phyloP scores from a whole-genome alignment of 768 basidiomycete species.

The Amanita brunnescens region DNA sequence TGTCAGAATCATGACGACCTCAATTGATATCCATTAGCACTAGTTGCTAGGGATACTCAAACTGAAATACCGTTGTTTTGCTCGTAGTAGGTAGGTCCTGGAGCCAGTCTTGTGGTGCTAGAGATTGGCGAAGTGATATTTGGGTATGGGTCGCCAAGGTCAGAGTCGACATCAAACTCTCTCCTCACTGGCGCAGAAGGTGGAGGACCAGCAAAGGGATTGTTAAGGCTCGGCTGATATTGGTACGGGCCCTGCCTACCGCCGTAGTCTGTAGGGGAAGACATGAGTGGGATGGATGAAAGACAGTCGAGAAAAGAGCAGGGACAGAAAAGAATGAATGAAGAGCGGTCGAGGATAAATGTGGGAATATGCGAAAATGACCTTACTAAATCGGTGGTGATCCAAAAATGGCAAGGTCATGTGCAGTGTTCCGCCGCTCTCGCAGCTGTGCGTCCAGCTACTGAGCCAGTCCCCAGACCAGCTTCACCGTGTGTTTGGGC shows the following conservation, averaged over 20 bases:
- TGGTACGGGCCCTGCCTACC: conserved; percentile 1
- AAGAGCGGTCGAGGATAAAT: not conserved
- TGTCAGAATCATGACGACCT: conserved; percentile 24
- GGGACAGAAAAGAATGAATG: not conserved
- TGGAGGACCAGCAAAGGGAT: conserved; percentile 21
- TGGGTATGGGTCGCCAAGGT: conserved; percentile 34
- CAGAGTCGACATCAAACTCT: conserved; percentile 41
- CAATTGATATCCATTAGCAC: conserved; percentile 9
- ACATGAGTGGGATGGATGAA: conserved; percentile 1
- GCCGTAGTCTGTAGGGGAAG: not conserved
- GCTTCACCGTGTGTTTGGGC: conserved; percentile 21
- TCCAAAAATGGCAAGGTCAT: not conserved
- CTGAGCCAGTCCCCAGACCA: conserved; percentile 39
- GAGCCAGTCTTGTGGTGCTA: conserved; percentile 49
- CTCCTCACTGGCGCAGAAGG: conserved; percentile 23
- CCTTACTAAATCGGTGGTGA: not conserved
- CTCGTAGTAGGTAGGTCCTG: conserved; percentile 33
- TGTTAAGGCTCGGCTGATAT: conserved; percentile 14
- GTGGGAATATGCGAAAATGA: not conserved
- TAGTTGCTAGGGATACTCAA: conserved; percentile 6
- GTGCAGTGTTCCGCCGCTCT: conserved; percentile 39
- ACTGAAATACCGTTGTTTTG: conserved; percentile 20
- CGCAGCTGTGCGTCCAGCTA: conserved; percentile 38
- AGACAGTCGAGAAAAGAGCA: conserved; percentile 9
- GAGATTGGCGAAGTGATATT: conserved; percentile 29